Evolutionary conservation across 495 filamentous ascomycete genomes (phyloP), one percentile per base, ranked within the genome.

Genomic region (Hypoxylon fuscum): DNA sequence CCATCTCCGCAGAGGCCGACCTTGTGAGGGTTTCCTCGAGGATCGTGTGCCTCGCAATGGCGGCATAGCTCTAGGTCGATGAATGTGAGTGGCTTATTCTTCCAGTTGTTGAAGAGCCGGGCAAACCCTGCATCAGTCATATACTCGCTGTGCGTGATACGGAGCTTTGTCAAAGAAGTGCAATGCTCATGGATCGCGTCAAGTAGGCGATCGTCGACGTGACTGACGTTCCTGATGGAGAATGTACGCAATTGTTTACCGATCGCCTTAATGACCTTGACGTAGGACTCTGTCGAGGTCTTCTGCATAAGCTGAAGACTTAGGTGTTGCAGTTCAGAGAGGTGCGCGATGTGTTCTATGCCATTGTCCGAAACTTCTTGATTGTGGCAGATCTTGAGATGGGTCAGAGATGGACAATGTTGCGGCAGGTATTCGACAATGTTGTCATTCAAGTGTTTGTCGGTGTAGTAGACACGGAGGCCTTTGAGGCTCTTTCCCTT

Each of bases 31-130:
- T 89, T 91, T n/a, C 72, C 62, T 15, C 74, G 66, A 14, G 80
- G 77, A 0, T 68, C 47, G 17, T 78, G 67, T 57, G 88, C 83
- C 62, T 96, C 91, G 22, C 93, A 66, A 62, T 92, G 84, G 25
- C 92, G 87, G 53, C 86, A 89, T 42, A 85, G 85, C 44, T 87
- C 85, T 25, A 97, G 74, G 72, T 96, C 91, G 55, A 90, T 72
- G 62, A 84, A 87, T 20, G 69, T 62, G 23, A 97, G 79, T 2
- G 85, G 79, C 17, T 81, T 84, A 67, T 96, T 96, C 29, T 79
- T 69, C 92, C 92, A 96, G 48, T 77, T 72, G 0, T 72, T 82
- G 74, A 97, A 96, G n/a, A 96, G 83, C 0, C 75, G 72, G 20
- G 74, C 77, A 64, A 89, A 90, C 6, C 80, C 90, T 8, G 81